Evolutionary conservation across 257 asterid species (phyloP).

Genomic region (Penstemon eatonii): DNA sequence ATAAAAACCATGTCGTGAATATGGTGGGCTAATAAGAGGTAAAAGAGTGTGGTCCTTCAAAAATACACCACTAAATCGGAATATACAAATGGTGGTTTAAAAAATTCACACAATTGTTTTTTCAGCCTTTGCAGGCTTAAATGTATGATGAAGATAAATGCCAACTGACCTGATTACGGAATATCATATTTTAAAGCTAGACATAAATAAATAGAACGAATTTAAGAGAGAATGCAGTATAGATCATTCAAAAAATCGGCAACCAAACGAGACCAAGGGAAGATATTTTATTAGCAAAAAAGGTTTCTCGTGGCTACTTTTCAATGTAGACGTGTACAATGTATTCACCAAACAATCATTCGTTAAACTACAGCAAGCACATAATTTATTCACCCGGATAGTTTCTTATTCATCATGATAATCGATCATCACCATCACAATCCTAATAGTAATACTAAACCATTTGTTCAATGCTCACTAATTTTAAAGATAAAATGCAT

Average conservation of each 20-base stretch:
- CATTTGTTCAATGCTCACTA: conserved; percentile 5
- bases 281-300: too few relatives aligned
- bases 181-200: too few relatives aligned
- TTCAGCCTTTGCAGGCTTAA: too few relatives aligned
- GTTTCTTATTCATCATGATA: background rate
- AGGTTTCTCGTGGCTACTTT: too few relatives aligned
- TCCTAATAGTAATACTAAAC: background rate
- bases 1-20: conserved; percentile 17
- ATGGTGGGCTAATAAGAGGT: conserved; percentile 3
- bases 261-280: too few relatives aligned
- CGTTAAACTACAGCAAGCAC: background rate
- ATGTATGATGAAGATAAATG: too few relatives aligned
- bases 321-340: background rate
- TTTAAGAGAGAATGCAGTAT: too few relatives aligned
- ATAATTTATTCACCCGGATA: background rate
- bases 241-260: too few relatives aligned
- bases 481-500: background rate
- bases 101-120: too few relatives aligned
- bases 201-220: too few relatives aligned
- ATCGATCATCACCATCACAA: conserved; percentile 4
- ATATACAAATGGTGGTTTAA: background rate
- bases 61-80: background rate
- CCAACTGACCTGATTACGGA: too few relatives aligned
- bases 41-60: background rate
- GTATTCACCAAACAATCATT: conserved; percentile 13